phyloP scores from a whole-genome alignment of 495 filamentous ascomycete genomes.

The Penicillium malachiteum region DNA sequence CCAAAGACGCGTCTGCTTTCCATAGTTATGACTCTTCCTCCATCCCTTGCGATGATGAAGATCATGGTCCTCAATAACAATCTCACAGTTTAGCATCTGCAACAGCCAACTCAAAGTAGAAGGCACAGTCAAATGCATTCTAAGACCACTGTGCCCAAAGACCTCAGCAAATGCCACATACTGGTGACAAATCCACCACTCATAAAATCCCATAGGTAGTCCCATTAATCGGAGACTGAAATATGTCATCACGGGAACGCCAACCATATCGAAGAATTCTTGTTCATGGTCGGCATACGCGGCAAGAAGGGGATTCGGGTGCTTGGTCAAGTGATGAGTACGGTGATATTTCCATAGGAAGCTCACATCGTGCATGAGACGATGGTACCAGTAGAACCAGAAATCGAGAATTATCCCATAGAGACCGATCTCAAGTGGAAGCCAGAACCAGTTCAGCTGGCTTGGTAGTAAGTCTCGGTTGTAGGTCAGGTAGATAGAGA shows the following conservation, averaged over 20 bases:
- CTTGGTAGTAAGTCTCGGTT: slow-evolving; percentile 19
- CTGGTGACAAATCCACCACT: slow-evolving; percentile 46
- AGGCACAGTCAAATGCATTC: slow-evolving; percentile 35
- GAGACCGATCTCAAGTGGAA: slow-evolving; percentile 38
- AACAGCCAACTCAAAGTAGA: slow-evolving; percentile 40
- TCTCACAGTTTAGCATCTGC: slow-evolving; percentile 32
- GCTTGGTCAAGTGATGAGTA: slow-evolving; percentile 46
- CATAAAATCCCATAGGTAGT: slow-evolving; percentile 42
- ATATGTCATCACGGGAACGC: slow-evolving; percentile 37
- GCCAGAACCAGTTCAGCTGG: slow-evolving; percentile 50
- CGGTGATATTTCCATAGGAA: slow-evolving; percentile 44
- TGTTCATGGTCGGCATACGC: slow-evolving; percentile 46
- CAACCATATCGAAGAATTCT: slow-evolving; percentile 47
- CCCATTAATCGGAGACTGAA: slow-evolving; percentile 31
- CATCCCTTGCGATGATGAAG: slow-evolving; percentile 46
- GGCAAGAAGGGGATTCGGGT: slow-evolving; percentile 41
- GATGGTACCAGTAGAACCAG: slow-evolving; percentile 49
- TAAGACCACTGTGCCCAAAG: slow-evolving; percentile 38
- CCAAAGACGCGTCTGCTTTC: slow-evolving; percentile 45
- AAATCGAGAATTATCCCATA: slow-evolving; percentile 46
- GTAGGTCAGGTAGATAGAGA: slow-evolving; percentile 28
- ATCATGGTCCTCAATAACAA: slow-evolving; percentile 47
- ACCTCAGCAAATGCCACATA: slow-evolving; percentile 44
- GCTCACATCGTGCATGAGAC: slow-evolving; percentile 41
- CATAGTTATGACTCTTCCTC: slow-evolving; percentile 46